Base-by-base conservation (phyloP, 1,284 basidiomycete species). In the Ustilago sp. region DNA sequence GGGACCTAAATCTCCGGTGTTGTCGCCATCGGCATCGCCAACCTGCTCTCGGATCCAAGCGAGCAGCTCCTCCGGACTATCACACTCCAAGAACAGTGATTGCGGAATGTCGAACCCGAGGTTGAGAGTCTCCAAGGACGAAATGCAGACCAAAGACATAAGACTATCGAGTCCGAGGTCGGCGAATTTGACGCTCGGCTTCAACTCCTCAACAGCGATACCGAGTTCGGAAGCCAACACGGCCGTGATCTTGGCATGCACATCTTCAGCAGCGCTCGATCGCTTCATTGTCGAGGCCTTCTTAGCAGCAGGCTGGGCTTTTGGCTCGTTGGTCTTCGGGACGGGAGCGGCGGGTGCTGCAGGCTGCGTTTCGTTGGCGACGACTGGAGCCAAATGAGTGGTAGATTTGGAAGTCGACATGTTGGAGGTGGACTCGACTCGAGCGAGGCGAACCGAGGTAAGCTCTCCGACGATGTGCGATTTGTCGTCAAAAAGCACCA, bases 141-240 rank as follows among this genome's bases (percentile, higher is more conserved):
- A 74, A 32, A 77, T 74, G 56, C 70, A 74, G 4, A 76, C 77
- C 38, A 79, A 54, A 0, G 77, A 74, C 77, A 79, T 79, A 31
- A 79, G 65, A 47, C 69, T 73, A 50, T 79, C 77, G 13, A 79
- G 66, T 1, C 77, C 77, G 6, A 79, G 62, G 31, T 79, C 77
- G 39, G 70, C 69, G 17, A 79, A 69, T 17, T 66, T 72, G 38
- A 67, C 64, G 39, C 19, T 39, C 1, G 67, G 66, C 45, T 63
- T 69, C 63, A 79, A 63, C 54, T 76, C 72, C 11, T 61, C 63
- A 32, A 68, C 34, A 2, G 58, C 54, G 17, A 79, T 56, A 32
- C 77, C 77, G 8, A 76, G 57, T 28, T 79, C 77, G 3, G 67
- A 58, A 4, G 73, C 69, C 17, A 79, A 56, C 2, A 68, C 60